These are phyloP conservation scores for Acanthamoeba polyphaga DNA, from an alignment of 208 protist species.

Conservation along the genomic window DNA sequence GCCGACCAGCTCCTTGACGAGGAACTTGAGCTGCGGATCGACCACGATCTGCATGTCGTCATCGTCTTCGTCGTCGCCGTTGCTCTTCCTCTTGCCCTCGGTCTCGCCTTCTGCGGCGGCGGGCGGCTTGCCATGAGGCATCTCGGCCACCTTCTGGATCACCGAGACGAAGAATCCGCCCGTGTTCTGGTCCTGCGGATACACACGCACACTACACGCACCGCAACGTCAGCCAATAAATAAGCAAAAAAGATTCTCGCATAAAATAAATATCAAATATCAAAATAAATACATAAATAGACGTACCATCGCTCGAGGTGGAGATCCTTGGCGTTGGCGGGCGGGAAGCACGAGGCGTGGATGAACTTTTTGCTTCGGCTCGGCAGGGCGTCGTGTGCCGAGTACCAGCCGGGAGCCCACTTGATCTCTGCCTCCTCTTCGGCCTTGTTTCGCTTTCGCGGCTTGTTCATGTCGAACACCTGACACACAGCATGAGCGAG, in stretches of 20 bases:
- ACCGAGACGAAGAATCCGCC: slow-evolving; percentile 98
- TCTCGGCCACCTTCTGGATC: slow-evolving; percentile 87
- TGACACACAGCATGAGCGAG: background rate
- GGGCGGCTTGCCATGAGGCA: slow-evolving; percentile 28
- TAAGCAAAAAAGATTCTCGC: background rate
- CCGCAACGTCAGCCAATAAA: background rate
- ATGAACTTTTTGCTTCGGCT: slow-evolving; percentile 89
- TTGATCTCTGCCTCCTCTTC: background rate
- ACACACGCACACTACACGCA: slow-evolving; percentile 91
- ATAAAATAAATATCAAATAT: background rate
- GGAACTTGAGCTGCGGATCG: slow-evolving; percentile 33
- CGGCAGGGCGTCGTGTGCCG: slow-evolving; percentile 26
- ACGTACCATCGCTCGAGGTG: slow-evolving; percentile 91
- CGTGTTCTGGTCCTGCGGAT: slow-evolving; percentile 95
- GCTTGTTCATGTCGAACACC: slow-evolving; percentile 51
- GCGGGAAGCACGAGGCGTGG: slow-evolving; percentile 81
- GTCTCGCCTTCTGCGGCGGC: background rate
- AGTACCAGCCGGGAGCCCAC: slow-evolving; percentile 56
- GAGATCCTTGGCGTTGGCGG: slow-evolving; percentile 82
- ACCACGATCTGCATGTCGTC: slow-evolving; percentile 10
- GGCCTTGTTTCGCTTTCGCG: background rate
- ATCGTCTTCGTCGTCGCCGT: background rate
- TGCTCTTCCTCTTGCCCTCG: background rate
- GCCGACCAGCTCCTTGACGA: slow-evolving; percentile 49
- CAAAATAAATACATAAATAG: background rate